A percentile compares a stretch with the other conserved stretches of the same genome.
These are phyloP conservation scores for Citrullus colocynthis DNA, from an alignment of 306 rosid species.

Conservation along the genomic window DNA sequence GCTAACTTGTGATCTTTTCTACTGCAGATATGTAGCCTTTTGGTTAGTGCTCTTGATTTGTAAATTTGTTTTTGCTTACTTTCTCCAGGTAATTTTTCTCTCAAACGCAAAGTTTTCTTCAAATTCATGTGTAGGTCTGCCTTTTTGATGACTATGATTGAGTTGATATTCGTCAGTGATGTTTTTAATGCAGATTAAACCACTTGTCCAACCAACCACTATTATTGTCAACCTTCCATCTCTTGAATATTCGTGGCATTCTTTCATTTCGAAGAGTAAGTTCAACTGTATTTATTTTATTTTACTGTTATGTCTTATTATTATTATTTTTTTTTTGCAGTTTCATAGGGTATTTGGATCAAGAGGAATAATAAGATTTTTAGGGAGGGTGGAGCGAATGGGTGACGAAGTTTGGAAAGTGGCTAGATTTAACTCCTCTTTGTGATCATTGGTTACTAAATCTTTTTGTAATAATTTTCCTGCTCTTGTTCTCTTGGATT, in stretches of 20 bases:
- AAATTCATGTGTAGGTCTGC: background rate
- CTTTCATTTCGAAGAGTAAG: slow-evolving; percentile 74
- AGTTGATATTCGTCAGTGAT: background rate
- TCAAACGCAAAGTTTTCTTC: background rate
- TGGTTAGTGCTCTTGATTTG: slow-evolving; percentile 77
- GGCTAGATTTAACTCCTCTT: too few relatives aligned
- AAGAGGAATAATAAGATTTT: too few relatives aligned
- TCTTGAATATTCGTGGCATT: slow-evolving; percentile 79
- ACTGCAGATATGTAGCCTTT: slow-evolving; percentile 60
- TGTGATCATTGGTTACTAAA: too few relatives aligned
- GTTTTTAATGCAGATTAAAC: slow-evolving; percentile 56
- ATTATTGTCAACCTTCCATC: slow-evolving; percentile 31
- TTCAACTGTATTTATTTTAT: background rate
- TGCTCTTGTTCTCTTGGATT: too few relatives aligned
- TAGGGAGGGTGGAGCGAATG: too few relatives aligned
- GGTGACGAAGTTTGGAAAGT: too few relatives aligned
- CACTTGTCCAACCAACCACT: slow-evolving; percentile 77
- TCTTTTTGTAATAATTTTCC: too few relatives aligned
- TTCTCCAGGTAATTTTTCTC: slow-evolving; percentile 66
- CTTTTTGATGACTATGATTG: slow-evolving; percentile 3
- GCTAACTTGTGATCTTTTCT: slow-evolving; percentile 6
- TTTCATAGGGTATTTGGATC: too few relatives aligned
- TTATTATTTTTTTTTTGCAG: too few relatives aligned
- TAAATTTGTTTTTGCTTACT: slow-evolving; percentile 87
- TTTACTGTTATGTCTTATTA: too few relatives aligned